phyloP scores from a whole-genome alignment of 306 rosid species.

The Luffa aegyptiaca region DNA sequence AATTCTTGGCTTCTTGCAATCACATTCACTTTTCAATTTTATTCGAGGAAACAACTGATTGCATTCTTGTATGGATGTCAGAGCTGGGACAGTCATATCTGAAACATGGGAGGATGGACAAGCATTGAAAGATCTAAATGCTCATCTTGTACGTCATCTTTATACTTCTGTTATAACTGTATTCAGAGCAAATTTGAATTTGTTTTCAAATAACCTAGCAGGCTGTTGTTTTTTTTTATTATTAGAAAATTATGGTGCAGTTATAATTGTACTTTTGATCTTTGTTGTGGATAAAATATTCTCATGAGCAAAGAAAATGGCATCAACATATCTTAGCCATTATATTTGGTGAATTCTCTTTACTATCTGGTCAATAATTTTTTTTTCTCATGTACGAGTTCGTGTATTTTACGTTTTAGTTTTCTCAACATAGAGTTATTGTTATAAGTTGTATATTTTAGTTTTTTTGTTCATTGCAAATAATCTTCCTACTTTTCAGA shows the following conservation, averaged over 20 bases:
- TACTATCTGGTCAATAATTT: neutral
- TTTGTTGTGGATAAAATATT: neutral
- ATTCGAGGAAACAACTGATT: neutral
- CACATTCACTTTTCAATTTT: neutral
- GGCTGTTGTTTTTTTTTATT: neutral
- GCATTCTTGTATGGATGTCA: slow-evolving; percentile 25
- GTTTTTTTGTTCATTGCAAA: neutral
- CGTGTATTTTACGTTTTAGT: neutral
- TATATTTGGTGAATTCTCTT: neutral
- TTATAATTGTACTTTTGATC: neutral
- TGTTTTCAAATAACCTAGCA: neutral
- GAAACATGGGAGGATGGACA: slow-evolving; percentile 99
- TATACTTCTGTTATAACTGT: neutral
- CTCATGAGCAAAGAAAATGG: neutral
- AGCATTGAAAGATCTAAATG: slow-evolving; percentile 81
- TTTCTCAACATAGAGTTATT: neutral
- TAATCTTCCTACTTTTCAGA: slow-evolving; percentile 26
- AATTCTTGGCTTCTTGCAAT: neutral
- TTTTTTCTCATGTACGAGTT: neutral
- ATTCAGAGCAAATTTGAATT: neutral
- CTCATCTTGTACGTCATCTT: slow-evolving; percentile 73
- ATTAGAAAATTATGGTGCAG: neutral
- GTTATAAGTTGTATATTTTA: neutral
- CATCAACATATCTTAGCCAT: neutral
- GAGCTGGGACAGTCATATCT: slow-evolving; percentile 97